phyloP scores from a whole-genome alignment of 2,329 filamentous ascomycete genomes.

The Myriosclerotinia duriaeana region DNA sequence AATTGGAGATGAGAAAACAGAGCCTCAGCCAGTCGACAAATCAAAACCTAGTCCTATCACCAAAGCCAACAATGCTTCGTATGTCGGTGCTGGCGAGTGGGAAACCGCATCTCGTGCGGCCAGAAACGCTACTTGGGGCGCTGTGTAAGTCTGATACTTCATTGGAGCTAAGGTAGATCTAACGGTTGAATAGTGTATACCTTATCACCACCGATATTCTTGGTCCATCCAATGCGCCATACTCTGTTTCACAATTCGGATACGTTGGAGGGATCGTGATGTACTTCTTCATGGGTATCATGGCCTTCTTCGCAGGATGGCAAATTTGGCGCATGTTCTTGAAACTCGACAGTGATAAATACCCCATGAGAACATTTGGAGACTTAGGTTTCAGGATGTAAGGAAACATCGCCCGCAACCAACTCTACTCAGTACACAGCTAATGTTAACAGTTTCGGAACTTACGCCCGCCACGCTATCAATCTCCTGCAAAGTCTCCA shows the following conservation, averaged over 20 bases:
- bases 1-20: constrained; percentile 5
- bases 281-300: constrained; percentile 32
- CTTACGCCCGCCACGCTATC: constrained; percentile 47
- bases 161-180: not conserved
- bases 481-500: constrained; percentile 50
- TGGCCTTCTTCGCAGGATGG: constrained; percentile 31
- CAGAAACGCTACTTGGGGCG: constrained; percentile 48
- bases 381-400: constrained; percentile 47
- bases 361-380: constrained; percentile 29
- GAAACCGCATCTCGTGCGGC: constrained; percentile 47
- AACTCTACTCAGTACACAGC: not conserved
- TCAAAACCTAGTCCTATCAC: constrained; percentile 9
- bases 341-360: constrained; percentile 30
- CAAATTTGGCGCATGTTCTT: constrained; percentile 33
- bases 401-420: not conserved
- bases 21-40: not conserved
- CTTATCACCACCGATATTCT: constrained; percentile 32
- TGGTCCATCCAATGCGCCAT: constrained; percentile 25
- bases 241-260: constrained; percentile 22
- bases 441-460: constrained; percentile 41
- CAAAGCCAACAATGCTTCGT: not conserved
- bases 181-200: constrained; percentile 34
- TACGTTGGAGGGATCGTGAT: constrained; percentile 22
- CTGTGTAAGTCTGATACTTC: constrained; percentile 37
- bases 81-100: constrained; percentile 43